phyloP scores from a whole-genome alignment of 345 rosid genomes.

The Euclidium syriacum region DNA sequence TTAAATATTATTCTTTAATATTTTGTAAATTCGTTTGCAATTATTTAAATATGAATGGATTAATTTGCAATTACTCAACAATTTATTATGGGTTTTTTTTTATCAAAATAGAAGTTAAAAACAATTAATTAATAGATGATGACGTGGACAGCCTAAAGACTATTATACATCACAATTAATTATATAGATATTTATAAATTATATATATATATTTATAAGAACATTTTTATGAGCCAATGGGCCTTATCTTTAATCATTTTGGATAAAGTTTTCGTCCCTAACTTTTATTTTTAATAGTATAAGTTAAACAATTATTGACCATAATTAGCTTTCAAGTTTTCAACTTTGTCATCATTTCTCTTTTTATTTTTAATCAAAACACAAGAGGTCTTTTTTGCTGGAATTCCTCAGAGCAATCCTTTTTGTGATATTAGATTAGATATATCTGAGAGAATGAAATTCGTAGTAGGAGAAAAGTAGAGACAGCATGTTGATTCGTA shows the following conservation, averaged over 20 bases:
- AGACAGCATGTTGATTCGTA: constrained; percentile 8
- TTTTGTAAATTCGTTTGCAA: too few species aligned
- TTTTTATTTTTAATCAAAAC: not conserved
- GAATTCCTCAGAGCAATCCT: constrained; percentile 24
- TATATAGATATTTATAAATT: not conserved
- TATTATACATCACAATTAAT: too few species aligned
- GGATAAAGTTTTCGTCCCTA: not conserved
- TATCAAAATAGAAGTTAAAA: too few species aligned
- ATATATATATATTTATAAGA: not conserved
- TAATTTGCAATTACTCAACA: too few species aligned
- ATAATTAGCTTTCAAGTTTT: constrained; percentile 6
- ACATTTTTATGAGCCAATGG: not conserved
- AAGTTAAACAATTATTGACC: not conserved
- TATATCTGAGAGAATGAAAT: not conserved
- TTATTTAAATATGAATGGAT: too few species aligned
- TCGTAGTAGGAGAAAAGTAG: constrained; percentile 1
- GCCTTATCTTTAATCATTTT: constrained; percentile 1
- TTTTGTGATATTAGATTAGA: not conserved
- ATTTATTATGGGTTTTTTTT: too few species aligned
- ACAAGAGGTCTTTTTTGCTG: constrained; percentile 14
- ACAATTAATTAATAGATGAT: too few species aligned
- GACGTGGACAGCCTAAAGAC: too few species aligned
- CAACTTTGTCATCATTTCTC: not conserved
- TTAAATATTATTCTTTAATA: too few species aligned
- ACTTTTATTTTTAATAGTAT: not conserved